Conservation (phyloP, 805 yeast genomes). For the Jamesozyma rosinii region DNA sequence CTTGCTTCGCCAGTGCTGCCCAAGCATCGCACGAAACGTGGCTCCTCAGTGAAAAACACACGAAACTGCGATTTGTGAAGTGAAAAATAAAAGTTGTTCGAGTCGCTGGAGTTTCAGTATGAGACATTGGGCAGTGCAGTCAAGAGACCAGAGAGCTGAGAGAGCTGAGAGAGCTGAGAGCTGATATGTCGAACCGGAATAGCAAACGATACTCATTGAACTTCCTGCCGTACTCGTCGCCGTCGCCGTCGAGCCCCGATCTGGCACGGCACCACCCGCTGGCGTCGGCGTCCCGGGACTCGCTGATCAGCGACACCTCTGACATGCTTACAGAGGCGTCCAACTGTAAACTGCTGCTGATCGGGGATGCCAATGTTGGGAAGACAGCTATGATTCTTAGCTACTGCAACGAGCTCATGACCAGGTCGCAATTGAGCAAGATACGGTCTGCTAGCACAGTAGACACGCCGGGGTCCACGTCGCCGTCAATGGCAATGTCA, state of each 20-base stretch:
- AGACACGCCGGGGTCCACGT: neutral
- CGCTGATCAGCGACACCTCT: neutral
- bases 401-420: conserved; percentile 33
- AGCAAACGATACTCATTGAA: neutral
- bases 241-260: neutral
- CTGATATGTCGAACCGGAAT: neutral
- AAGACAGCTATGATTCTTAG: conserved; percentile 39
- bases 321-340: conserved; percentile 5
- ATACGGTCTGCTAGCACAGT: neutral
- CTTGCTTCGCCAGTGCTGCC: too few species aligned
- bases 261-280: neutral
- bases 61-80: too few species aligned
- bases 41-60: too few species aligned
- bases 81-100: too few species aligned
- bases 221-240: neutral
- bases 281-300: conserved; percentile 2
- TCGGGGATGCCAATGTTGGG: conserved; percentile 43
- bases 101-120: too few species aligned
- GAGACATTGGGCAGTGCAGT: too few species aligned
- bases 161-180: too few species aligned
- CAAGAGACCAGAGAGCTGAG: too few species aligned
- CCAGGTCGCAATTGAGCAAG: conserved; percentile 14
- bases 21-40: too few species aligned
- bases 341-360: conserved; percentile 31
- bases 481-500: neutral